Base-by-base conservation (phyloP, 2,329 filamentous ascomycete species). In the Sporothrix phasma region DNA sequence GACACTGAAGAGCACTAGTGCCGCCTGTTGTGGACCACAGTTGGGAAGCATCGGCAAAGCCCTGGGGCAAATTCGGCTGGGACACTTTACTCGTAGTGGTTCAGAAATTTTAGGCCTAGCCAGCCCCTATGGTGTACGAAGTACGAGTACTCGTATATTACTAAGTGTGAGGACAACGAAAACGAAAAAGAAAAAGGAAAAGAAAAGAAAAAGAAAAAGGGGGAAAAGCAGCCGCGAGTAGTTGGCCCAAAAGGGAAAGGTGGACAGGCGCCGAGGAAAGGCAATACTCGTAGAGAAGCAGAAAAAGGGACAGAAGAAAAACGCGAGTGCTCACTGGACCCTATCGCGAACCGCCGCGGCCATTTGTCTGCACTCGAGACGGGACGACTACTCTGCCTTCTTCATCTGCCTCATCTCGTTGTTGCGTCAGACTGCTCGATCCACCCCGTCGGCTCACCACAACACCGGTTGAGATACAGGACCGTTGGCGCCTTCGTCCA, bases 191-290 rank as follows among this genome's bases (percentile, higher is more conserved):
- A 49, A 61, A 60, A 46, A 39, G 58, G 41, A 43, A 17, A 60
- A 43, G 34, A 37, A 58, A n/a, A n/a, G n/a, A 59, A 59, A 59
- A 59, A 45, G 39, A 60, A 60, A 60, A 60, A 41, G 58, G 26
- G 58, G n/a, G 37, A 46, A 24, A 41, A 60, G 34, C 37, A 58
- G 24, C 54, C 31, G 51, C 39, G 31, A 39, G 51, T 17, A 34
- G 19, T 19, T 22, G 13, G 15, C 22, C 58, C 26, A 60, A 60
- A 60, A 13, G 7, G 41, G 58, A 34, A 34, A 22, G 29, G 56
- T 31, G 37, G 37, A 24, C 39, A 39, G 22, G 17, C 37, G 29
- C 26, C 39, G 37, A 59, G 37, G 37, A 24, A 59, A 43, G 37
- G 37, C 43, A 46, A 60, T 13, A 19, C 19, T 46, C 17, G 26